Evolutionary conservation across 1,284 basidiomycete genomes (phyloP).

Genomic region (Ceratobasidium sp.): DNA sequence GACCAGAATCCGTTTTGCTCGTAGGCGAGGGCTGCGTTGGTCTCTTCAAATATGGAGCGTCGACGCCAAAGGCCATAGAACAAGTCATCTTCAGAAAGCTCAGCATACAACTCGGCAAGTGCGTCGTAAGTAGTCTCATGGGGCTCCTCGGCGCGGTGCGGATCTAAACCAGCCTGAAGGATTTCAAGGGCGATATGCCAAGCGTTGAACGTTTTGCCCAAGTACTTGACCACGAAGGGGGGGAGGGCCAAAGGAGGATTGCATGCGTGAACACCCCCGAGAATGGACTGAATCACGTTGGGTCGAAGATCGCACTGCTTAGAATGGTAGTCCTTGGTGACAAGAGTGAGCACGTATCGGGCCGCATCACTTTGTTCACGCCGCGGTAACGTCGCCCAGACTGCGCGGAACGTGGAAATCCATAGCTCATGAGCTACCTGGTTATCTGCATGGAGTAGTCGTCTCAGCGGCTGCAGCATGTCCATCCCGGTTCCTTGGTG

Average conservation of each 20-base stretch:
- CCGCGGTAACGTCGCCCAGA: slow-evolving; percentile 84
- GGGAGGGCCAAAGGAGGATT: slow-evolving; percentile 86
- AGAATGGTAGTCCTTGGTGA: slow-evolving; percentile 92
- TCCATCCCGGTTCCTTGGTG: slow-evolving; percentile 57
- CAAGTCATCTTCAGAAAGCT: slow-evolving; percentile 94
- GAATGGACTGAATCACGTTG: slow-evolving; percentile 91
- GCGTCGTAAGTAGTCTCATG: slow-evolving; percentile 90
- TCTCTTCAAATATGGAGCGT: slow-evolving; percentile 86
- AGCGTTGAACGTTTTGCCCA: slow-evolving; percentile 93
- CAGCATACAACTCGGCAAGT: slow-evolving; percentile 92
- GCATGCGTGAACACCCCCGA: slow-evolving; percentile 84
- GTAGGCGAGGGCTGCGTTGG: slow-evolving; percentile 88
- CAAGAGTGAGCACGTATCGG: slow-evolving; percentile 85
- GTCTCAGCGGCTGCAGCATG: slow-evolving; percentile 78
- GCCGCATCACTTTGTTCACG: slow-evolving; percentile 89
- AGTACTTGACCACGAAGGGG: slow-evolving; percentile 93
- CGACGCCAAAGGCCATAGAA: slow-evolving; percentile 97
- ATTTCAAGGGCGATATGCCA: slow-evolving; percentile 94
- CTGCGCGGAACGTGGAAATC: slow-evolving; percentile 88
- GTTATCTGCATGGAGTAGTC: slow-evolving; percentile 81
- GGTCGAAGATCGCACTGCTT: slow-evolving; percentile 90
- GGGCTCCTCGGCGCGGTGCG: slow-evolving; percentile 79
- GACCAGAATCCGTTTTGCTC: slow-evolving; percentile 99
- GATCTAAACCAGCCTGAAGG: slow-evolving; percentile 77
- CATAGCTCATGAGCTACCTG: slow-evolving; percentile 82